These are phyloP conservation scores for Flaveria ramosissima DNA, from an alignment of 129 eudicot genomes.

Conservation along the genomic window DNA sequence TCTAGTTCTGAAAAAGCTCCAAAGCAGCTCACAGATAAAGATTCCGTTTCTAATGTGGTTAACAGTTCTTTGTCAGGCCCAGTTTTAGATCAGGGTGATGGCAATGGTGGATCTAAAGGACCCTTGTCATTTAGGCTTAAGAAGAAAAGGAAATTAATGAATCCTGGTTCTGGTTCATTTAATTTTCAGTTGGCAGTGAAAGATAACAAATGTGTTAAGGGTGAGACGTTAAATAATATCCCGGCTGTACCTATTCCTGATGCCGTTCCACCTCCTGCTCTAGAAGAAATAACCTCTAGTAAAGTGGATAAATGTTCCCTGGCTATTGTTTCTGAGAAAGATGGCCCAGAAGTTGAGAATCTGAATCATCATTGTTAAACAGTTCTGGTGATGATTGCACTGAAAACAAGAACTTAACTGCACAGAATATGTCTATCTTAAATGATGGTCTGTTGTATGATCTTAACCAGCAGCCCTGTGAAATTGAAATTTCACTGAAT, in stretches of 20 bases:
- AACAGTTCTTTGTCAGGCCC: constrained; percentile 31
- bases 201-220: constrained; percentile 27
- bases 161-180: constrained; percentile 23
- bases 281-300: constrained; percentile 9
- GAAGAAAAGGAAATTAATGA: constrained; percentile 51
- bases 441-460: constrained; percentile 28
- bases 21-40: constrained; percentile 30
- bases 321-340: constrained; percentile 32
- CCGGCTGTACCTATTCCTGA: constrained; percentile 24
- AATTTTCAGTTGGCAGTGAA: constrained; percentile 33
- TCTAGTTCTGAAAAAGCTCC: constrained; percentile 45
- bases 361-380: constrained; percentile 15
- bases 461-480: constrained; percentile 34
- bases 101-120: constrained; percentile 25
- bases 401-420: constrained; percentile 25
- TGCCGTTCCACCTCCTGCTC: constrained; percentile 24
- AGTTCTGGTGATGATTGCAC: constrained; percentile 16
- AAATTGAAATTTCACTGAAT: constrained; percentile 27
- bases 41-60: constrained; percentile 23
- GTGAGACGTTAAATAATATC: not conserved
- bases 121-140: constrained; percentile 38
- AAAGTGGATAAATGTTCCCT: constrained; percentile 29
- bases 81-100: constrained; percentile 37
- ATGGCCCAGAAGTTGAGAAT: constrained; percentile 23
- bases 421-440: constrained; percentile 23